These are phyloP conservation scores for Penicillium frequentans DNA, from an alignment of 2,329 filamentous ascomycete genomes.

Conservation along the genomic window DNA sequence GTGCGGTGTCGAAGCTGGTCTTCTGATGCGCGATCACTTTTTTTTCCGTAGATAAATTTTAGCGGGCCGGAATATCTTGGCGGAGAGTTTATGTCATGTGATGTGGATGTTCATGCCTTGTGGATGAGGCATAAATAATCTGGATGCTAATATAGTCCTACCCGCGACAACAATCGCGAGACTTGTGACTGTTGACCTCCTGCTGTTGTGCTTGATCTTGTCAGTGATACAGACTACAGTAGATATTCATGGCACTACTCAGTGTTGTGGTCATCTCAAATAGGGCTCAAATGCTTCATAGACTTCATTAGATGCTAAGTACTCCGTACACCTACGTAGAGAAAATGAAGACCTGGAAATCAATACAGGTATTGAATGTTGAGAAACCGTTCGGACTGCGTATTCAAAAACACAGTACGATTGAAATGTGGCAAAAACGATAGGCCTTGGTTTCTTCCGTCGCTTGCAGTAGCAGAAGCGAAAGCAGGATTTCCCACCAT, in stretches of 20 bases:
- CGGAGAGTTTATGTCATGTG: conserved; percentile 15
- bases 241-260: neutral
- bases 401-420: neutral
- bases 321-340: neutral
- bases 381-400: neutral
- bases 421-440: conserved; percentile 1
- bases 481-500: conserved; percentile 5
- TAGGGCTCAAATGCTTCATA: neutral
- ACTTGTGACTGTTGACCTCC: neutral
- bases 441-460: neutral
- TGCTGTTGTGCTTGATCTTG: neutral
- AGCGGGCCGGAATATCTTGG: conserved; percentile 29
- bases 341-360: neutral
- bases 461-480: neutral
- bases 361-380: neutral
- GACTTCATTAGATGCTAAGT: neutral
- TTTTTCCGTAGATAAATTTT: conserved; percentile 33
- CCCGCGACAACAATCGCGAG: neutral
- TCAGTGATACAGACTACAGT: neutral
- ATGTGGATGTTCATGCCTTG: conserved; percentile 1
- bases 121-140: neutral
- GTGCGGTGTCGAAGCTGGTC: conserved; percentile 19
- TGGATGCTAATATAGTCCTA: neutral
- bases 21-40: conserved; percentile 24
- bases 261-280: neutral